These are phyloP conservation scores for Parasarocladium wereldwijsianum DNA, from an alignment of 2,329 filamentous ascomycete genomes.

Conservation along the genomic window DNA sequence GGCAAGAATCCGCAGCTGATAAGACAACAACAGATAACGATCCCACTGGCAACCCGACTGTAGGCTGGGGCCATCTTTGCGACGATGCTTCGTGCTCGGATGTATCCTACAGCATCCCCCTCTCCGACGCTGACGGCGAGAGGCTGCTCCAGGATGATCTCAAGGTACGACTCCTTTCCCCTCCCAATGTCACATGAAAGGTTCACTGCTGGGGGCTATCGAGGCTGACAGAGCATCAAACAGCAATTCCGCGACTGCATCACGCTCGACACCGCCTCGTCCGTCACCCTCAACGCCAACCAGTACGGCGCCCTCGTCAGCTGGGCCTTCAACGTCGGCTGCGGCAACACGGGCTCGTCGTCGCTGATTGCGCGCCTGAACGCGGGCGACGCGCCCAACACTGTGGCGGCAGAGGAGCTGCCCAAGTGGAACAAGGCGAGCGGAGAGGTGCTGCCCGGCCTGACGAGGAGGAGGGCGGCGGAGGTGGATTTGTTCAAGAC, in stretches of 20 bases:
- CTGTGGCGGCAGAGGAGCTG: slow-evolving; percentile 27
- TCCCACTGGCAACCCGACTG: slow-evolving; percentile 29
- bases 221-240: no score
- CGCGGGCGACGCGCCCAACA: slow-evolving; percentile 23
- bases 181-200: neutral
- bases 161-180: slow-evolving; percentile 4
- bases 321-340: slow-evolving; percentile 36
- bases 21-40: slow-evolving; percentile 16
- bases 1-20: no score
- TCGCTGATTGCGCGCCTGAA: slow-evolving; percentile 27
- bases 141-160: slow-evolving; percentile 25
- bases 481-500: slow-evolving; percentile 23
- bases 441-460: slow-evolving; percentile 22
- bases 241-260: slow-evolving; percentile 22
- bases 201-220: no score
- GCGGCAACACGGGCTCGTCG: slow-evolving; percentile 22
- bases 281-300: slow-evolving; percentile 29
- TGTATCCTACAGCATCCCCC: slow-evolving; percentile 28
- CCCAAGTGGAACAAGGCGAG: slow-evolving; percentile 31
- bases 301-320: slow-evolving; percentile 36
- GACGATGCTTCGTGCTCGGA: slow-evolving; percentile 24
- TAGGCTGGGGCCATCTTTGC: slow-evolving; percentile 37
- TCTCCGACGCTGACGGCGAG: slow-evolving; percentile 23
- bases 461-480: slow-evolving; percentile 24
- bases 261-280: slow-evolving; percentile 10